Percentiles rank a stretch among this genome's conserved stretches.
phyloP scores from a whole-genome alignment of 108 stramenopile genomes.

The Cyclotella choctawhatcheeana region DNA sequence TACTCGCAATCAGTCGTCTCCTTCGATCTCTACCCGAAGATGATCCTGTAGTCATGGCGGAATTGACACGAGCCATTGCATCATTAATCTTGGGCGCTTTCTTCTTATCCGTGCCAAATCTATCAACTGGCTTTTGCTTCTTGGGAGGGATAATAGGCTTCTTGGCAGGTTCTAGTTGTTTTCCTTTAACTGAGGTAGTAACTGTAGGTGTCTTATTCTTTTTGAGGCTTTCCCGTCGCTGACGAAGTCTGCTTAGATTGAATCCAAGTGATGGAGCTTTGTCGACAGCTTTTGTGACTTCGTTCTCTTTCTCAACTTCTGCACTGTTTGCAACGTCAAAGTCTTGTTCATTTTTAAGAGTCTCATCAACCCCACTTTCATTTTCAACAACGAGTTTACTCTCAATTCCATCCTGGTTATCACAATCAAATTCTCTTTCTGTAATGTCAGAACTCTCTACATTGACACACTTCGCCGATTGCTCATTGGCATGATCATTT shows the following conservation, averaged over 20 bases:
- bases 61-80: neutral
- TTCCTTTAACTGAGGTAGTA: neutral
- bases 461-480: neutral
- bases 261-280: neutral
- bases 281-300: neutral
- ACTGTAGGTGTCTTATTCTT: neutral
- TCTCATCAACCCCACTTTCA: neutral
- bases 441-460: too few relatives aligned
- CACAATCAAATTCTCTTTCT: too few relatives aligned
- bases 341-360: neutral
- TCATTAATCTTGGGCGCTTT: neutral
- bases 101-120: neutral
- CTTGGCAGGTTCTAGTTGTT: neutral
- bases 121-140: neutral
- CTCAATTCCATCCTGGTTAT: too few relatives aligned
- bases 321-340: neutral
- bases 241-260: neutral
- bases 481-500: neutral
- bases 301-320: neutral
- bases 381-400: too few relatives aligned
- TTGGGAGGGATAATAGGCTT: too few relatives aligned
- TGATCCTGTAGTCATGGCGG: neutral
- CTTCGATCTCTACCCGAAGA: neutral
- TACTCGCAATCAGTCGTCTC: neutral
- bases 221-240: neutral